Evolutionary conservation across 306 rosid genomes (phyloP).

Genomic region (Gastrolobium bilobum): DNA sequence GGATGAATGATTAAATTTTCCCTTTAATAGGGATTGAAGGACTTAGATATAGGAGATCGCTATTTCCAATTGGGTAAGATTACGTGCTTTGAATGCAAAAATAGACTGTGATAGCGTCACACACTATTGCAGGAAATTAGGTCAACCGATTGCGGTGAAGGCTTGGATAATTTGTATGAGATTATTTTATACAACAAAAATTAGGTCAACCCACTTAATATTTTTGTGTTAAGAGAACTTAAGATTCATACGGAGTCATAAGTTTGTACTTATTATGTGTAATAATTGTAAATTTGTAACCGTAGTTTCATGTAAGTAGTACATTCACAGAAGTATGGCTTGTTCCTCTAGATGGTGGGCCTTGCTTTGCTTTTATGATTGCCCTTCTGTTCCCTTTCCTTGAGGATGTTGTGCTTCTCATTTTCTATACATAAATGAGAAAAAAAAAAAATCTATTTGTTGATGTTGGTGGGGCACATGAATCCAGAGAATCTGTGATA

Average conservation of each 20-base stretch:
- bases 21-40: conserved; percentile 4
- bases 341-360: neutral
- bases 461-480: conserved; percentile 23
- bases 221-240: neutral
- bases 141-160: neutral
- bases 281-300: neutral
- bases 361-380: neutral
- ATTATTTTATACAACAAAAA: neutral
- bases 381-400: neutral
- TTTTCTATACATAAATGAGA: neutral
- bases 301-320: neutral
- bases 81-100: neutral
- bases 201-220: neutral
- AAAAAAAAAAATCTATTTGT: neutral
- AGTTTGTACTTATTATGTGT: neutral
- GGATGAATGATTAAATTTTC: neutral
- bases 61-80: neutral
- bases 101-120: neutral
- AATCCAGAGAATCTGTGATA: neutral
- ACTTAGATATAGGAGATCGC: neutral
- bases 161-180: too few relatives aligned
- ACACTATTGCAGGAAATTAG: neutral
- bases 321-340: neutral
- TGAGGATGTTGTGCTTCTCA: conserved; percentile 12
- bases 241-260: neutral